Base-by-base conservation (phyloP, 192 early-diverging fungal genomes). In the Umbelopsis sp. region DNA sequence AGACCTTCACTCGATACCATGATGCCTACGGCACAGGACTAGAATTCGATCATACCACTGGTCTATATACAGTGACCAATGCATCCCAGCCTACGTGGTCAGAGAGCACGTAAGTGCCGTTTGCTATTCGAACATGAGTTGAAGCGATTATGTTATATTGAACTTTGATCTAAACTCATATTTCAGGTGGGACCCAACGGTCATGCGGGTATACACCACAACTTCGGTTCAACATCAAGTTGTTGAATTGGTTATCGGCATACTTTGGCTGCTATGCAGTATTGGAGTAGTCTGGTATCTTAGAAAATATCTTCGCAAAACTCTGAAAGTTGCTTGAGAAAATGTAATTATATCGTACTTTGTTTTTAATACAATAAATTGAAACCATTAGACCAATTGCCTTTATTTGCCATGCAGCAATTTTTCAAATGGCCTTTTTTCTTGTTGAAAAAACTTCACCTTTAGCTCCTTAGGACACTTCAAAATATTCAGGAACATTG, bases 21-120 rank as follows among this genome's bases (percentile, higher is more conserved):
- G 80, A 85, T 21, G 76, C 86, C 1, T 87, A 81, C 70, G 86
- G 86, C 13, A 66, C 71, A 37, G 86, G 86, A 22, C 68, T 87
- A 53, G 65, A 65, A 11, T 78, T 78, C 61, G 53, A 78, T 53
- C 74, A 80, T 46, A 52, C 80, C 2, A 67, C 30, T 0, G 80
- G 72, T 4, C 21, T 49, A 4, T 72, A 74, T 22, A 69, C 46
- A 33, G 80, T 87, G 16, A 77, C 71, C 11, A 78, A 87, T 66
- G 67, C 74, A 4, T 78, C 78, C 18, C 80, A 83, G 55, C 73
- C 76, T 8, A 77, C 80, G 12, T 87, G 80, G 81, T 77, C 80
- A 5, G 84, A 85, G 64, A 81, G 81, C 75, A 80, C 75, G 86
- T 85, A 87, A 71, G 86, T 83, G 15, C n/a, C 48, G 13, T 35